phyloP scores from a whole-genome alignment of 192 early-diverging fungal genomes.

The Coemansia sp. region DNA sequence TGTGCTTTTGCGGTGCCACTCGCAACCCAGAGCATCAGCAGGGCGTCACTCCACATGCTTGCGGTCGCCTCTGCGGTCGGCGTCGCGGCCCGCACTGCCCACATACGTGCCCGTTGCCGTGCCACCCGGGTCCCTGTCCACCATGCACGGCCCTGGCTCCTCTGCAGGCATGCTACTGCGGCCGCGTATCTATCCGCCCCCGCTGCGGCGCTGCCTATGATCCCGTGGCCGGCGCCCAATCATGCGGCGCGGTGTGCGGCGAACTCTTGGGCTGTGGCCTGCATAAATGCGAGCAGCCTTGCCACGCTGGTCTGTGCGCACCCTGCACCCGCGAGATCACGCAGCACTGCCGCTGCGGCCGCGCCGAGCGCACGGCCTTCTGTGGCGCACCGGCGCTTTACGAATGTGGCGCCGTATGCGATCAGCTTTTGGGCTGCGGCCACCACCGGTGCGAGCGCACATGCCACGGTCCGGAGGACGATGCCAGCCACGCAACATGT shows the following conservation, averaged over 20 bases:
- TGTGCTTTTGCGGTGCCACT: constrained; percentile 85
- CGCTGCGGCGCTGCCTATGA: constrained; percentile 73
- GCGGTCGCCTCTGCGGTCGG: constrained; percentile 73
- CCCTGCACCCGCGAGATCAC: constrained; percentile 55
- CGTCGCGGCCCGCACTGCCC: constrained; percentile 58
- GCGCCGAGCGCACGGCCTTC: constrained; percentile 48
- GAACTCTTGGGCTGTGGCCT: constrained; percentile 67
- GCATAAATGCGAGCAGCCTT: constrained; percentile 61
- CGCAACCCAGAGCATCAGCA: constrained; percentile 64
- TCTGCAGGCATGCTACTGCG: constrained; percentile 78
- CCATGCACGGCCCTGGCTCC: constrained; percentile 82
- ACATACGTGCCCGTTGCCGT: constrained; percentile 76
- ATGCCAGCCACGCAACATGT: constrained; percentile 19
- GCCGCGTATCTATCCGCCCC: constrained; percentile 59
- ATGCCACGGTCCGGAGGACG: constrained; percentile 51
- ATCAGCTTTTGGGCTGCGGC: constrained; percentile 52
- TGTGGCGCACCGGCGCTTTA: constrained; percentile 55
- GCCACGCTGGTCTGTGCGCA: constrained; percentile 68
- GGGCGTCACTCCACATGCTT: constrained; percentile 76
- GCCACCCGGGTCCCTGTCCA: constrained; percentile 94
- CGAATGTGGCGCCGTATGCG: constrained; percentile 30
- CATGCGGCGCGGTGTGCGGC: constrained; percentile 70
- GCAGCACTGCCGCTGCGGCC: constrained; percentile 71
- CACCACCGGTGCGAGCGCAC: constrained; percentile 58
- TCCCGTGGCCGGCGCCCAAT: constrained; percentile 55